These are phyloP conservation scores for Osmozyma mogii DNA, from an alignment of 805 yeast genomes.

Conservation along the genomic window DNA sequence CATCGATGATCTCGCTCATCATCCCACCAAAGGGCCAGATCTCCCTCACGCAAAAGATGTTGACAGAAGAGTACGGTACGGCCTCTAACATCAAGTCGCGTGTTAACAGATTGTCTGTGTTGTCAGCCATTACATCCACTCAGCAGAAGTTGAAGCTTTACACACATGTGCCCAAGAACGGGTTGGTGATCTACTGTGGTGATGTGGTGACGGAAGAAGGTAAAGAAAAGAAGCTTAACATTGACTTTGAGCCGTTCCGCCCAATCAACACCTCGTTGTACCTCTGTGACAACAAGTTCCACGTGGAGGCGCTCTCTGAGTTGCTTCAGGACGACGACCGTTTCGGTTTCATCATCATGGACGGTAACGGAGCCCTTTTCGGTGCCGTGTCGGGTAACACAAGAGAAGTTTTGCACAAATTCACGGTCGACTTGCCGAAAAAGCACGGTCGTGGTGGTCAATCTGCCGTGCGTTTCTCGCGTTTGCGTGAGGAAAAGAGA, in stretches of 20 bases:
- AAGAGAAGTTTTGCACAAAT: slow-evolving; percentile 91
- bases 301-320: slow-evolving; percentile 93
- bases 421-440: slow-evolving; percentile 94
- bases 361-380: slow-evolving; percentile 96
- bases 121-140: slow-evolving; percentile 96
- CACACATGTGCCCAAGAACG: slow-evolving; percentile 86
- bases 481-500: slow-evolving; percentile 98
- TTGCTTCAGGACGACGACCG: slow-evolving; percentile 90
- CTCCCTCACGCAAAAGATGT: slow-evolving; percentile 77
- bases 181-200: slow-evolving; percentile 96
- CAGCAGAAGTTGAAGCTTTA: slow-evolving; percentile 93
- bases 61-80: slow-evolving; percentile 97
- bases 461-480: slow-evolving; percentile 97
- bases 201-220: slow-evolving; percentile 96
- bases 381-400: slow-evolving; percentile 96
- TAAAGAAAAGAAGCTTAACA: slow-evolving; percentile 91
- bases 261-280: slow-evolving; percentile 95
- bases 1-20: slow-evolving; percentile 95
- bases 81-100: slow-evolving; percentile 97
- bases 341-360: slow-evolving; percentile 98
- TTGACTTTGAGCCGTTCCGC: slow-evolving; percentile 97
- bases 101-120: slow-evolving; percentile 90
- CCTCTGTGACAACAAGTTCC: slow-evolving; percentile 96
- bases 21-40: slow-evolving; percentile 95
- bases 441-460: slow-evolving; percentile 99